Evolutionary conservation across 805 yeast genomes (phyloP).

Genomic region (Ogataea angusta): DNA sequence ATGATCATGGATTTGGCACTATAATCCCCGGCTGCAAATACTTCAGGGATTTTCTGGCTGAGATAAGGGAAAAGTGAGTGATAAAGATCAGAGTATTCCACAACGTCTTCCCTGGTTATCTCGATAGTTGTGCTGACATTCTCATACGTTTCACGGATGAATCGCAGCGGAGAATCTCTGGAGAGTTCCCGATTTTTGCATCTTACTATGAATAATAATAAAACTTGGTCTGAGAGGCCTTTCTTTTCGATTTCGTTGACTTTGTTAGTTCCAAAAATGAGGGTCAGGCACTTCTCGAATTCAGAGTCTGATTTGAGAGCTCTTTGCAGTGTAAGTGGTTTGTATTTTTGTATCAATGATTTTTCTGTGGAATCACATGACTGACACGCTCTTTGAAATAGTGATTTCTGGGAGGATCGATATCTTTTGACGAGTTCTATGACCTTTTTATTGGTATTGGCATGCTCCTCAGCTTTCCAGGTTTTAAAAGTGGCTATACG

Average conservation of each 20-base stretch:
- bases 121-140: conserved; percentile 31
- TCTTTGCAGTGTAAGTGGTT: conserved; percentile 55
- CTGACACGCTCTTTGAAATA: conserved; percentile 46
- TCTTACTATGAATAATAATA: conserved; percentile 63
- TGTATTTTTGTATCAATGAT: conserved; percentile 39
- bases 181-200: conserved; percentile 42
- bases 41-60: conserved; percentile 43
- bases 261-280: conserved; percentile 54
- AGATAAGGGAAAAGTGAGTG: conserved; percentile 42
- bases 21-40: conserved; percentile 52
- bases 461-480: conserved; percentile 25
- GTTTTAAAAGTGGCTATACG: conserved; percentile 42
- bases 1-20: conserved; percentile 43
- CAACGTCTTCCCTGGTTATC: conserved; percentile 50
- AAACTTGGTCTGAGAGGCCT: conserved; percentile 52
- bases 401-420: conserved; percentile 44
- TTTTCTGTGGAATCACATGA: conserved; percentile 45
- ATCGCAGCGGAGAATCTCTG: conserved; percentile 44
- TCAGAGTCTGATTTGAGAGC: conserved; percentile 39
- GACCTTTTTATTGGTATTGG: conserved; percentile 21
- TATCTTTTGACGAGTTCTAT: conserved; percentile 42
- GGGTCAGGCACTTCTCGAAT: conserved; percentile 43
- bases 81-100: conserved; percentile 52
- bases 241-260: conserved; percentile 50
- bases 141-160: conserved; percentile 37